Evolutionary conservation across 805 yeast genomes (phyloP), one percentile per base, ranked within the genome.

Genomic region (Monosporozyma servazzii): DNA sequence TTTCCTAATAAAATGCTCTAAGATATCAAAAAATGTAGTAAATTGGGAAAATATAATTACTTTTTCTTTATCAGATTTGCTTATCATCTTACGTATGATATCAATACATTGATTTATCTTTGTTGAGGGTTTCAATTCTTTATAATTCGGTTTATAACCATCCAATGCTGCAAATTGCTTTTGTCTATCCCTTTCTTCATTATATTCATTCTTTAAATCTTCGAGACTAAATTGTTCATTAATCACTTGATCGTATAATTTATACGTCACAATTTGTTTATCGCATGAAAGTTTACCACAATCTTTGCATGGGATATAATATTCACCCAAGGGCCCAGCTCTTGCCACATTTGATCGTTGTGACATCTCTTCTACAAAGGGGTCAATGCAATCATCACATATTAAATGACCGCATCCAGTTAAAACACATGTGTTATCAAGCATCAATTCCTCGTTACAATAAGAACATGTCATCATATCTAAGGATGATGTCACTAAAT

Each of bases 31-130:
- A 60, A 87, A 78, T 3, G 84, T 70, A 2, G 93, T 84, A 68
- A 95, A 93, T 58, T 88, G 96, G 1, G 95, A 83, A 59, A 93
- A 93, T 0, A 93, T 71, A 51, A 91, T 80, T 7, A 89, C 72
- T 68, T 91, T 91, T 55, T 89, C 96, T 31, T 73, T 79, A 0
- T 84, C 80, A 44, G 74, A 68, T 3, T 74, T 69, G 0, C 51
- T 51, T 49, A 75, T 66, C 18, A 88, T 80, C 2, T 75, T 69
- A 42, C 73, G 62, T 18, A 91, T 71, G 15, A 86, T 59, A 42
- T 79, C 76, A 43, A 88, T 55, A 47, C 86, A 76, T 56, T 79
- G 78, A 4, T 71, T 74, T 56, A 89, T 77, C 62, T 91, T 91
- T 1, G 89, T 84, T 1, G 95, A 86, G 1, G 78, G 68, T 20